A percentile compares a stretch with the other conserved stretches of the same genome.
phyloP scores from a whole-genome alignment of 352 stramenopile genomes.

The Phytophthora tentaculata region DNA sequence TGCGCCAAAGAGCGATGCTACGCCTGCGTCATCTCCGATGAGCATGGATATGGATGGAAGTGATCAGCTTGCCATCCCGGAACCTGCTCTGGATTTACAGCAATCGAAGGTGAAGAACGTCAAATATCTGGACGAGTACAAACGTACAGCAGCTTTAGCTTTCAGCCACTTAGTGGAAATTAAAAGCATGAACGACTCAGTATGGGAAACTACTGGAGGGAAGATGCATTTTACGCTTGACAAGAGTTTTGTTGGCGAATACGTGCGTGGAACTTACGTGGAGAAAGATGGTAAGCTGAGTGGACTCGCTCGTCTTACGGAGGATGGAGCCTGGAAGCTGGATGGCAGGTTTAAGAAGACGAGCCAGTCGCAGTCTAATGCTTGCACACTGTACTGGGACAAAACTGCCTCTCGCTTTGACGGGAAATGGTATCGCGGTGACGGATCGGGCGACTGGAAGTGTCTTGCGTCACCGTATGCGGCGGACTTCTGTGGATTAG shows the following conservation, averaged over 20 bases:
- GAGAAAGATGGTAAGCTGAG: conserved; percentile 74
- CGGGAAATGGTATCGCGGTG: conserved; percentile 86
- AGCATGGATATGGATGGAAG: conserved; percentile 46
- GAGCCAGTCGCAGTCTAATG: conserved; percentile 74
- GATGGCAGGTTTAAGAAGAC: conserved; percentile 75
- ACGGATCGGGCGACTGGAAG: conserved; percentile 84
- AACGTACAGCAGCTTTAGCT: conserved; percentile 48
- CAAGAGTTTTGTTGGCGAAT: conserved; percentile 60
- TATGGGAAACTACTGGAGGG: conserved; percentile 80
- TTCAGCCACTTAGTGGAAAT: conserved; percentile 41
- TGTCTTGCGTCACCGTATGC: conserved; percentile 59
- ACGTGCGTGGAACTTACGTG: conserved; percentile 74
- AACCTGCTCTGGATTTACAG: conserved; percentile 16
- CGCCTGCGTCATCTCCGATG: conserved; percentile 38
- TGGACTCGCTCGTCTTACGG: conserved; percentile 56
- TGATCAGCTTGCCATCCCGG: conserved; percentile 3
- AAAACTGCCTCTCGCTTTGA: conserved; percentile 62
- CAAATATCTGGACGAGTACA: conserved; percentile 58
- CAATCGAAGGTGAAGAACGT: conserved; percentile 44
- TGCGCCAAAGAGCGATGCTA: conserved; percentile 30
- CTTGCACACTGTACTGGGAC: conserved; percentile 73
- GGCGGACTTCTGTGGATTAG: conserved; percentile 74
- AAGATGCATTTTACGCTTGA: conserved; percentile 54
- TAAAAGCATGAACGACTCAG: conserved; percentile 36
- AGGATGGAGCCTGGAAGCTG: conserved; percentile 71